These are phyloP conservation scores for Trypanosomatidae sp. DNA, from an alignment of 208 protist genomes.

Conservation along the genomic window DNA sequence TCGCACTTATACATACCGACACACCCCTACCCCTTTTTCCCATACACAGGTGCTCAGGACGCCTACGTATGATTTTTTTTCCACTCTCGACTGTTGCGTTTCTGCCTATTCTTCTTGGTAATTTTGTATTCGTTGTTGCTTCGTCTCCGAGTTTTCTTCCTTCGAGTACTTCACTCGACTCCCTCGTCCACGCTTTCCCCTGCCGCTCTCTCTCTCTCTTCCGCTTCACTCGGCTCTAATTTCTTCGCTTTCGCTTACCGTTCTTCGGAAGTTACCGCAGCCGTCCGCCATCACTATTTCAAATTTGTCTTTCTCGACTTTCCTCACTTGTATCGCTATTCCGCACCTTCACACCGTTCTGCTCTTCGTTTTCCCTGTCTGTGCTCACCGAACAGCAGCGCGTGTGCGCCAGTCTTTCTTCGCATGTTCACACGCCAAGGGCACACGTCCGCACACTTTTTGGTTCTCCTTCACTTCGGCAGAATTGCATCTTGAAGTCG, in stretches of 20 bases:
- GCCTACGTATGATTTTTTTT: background rate
- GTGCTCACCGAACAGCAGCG: no score
- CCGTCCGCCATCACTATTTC: background rate
- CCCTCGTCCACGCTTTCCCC: background rate
- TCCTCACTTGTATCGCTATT: background rate
- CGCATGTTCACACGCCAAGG: background rate
- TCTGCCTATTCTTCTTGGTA: background rate
- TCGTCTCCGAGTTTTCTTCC: background rate
- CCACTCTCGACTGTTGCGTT: background rate
- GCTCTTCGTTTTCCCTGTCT: background rate
- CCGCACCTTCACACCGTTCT: background rate
- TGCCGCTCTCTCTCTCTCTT: background rate
- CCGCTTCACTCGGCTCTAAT: constrained; percentile 3
- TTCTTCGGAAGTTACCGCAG: background rate
- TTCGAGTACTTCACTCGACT: no score
- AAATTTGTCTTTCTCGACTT: background rate
- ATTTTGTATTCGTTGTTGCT: background rate
- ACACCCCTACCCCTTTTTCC: background rate
- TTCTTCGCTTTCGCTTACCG: constrained; percentile 12
- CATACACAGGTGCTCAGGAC: background rate
- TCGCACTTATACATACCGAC: background rate
- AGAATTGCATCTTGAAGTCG: no score
- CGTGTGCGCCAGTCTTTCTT: no score
- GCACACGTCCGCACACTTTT: background rate
- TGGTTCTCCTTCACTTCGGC: no score